Percentiles rank a stretch among this genome's conserved stretches.
phyloP scores from a whole-genome alignment of 768 basidiomycete species.

The Boletus huronensis region DNA sequence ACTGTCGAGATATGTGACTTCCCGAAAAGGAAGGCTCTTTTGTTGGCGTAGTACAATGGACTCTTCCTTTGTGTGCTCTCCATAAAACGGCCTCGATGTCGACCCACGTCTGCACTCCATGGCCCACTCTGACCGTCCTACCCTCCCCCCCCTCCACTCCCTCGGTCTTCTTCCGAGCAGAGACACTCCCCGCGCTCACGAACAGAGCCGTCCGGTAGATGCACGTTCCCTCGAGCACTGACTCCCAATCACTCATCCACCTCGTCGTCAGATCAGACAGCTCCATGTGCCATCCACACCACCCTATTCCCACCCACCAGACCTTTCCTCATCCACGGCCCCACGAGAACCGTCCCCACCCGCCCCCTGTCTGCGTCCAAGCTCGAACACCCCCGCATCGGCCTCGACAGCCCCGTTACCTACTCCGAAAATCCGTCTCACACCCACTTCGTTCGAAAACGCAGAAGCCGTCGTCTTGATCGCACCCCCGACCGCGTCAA shows the following conservation, averaged over 20 bases:
- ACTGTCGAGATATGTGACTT: not conserved
- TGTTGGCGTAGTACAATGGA: too few species aligned
- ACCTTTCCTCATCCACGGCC: constrained; percentile 34
- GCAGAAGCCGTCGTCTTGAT: constrained; percentile 53
- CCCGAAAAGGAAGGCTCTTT: constrained; percentile 1
- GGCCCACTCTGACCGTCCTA: constrained; percentile 38
- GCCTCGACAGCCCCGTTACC: constrained; percentile 3
- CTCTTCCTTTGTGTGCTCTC: too few species aligned
- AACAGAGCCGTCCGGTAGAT: constrained; percentile 18
- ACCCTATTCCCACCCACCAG: not conserved
- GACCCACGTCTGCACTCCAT: not conserved
- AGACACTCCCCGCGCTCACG: constrained; percentile 9
- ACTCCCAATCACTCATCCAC: not conserved
- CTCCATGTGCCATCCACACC: not conserved
- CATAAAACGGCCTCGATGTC: too few species aligned
- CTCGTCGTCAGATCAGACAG: not conserved
- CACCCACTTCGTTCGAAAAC: constrained; percentile 48
- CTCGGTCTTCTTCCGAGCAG: constrained; percentile 36
- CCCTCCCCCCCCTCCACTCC: constrained; percentile 50
- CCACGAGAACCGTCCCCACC: constrained; percentile 39
- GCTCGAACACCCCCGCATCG: not conserved
- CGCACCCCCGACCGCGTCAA: constrained; percentile 30
- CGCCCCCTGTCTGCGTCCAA: constrained; percentile 7
- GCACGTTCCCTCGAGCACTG: not conserved
- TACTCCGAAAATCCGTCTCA: constrained; percentile 37